These are phyloP conservation scores for Chlamydomonas reinhardtii DNA, from an alignment of 163 green algal species.

Conservation along the genomic window DNA sequence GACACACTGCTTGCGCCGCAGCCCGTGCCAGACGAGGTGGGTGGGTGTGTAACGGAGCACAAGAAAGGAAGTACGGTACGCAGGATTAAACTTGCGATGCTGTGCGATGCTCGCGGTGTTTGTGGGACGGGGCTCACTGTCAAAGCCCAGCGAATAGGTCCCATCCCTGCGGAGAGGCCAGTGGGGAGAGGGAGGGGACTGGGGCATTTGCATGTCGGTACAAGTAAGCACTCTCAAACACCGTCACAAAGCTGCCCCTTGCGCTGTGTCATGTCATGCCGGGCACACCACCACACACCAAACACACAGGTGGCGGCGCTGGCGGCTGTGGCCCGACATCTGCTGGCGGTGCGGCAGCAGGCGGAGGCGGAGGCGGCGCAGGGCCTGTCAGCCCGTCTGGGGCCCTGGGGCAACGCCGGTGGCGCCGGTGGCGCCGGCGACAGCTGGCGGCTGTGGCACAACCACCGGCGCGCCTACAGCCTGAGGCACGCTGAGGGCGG, in stretches of 20 bases:
- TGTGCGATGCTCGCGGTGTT: no score
- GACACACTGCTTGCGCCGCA: slow-evolving; percentile 58
- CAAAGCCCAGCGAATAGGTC: no score
- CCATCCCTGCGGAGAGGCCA: no score
- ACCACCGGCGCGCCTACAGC: neutral
- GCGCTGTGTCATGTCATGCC: neutral
- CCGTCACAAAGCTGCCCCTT: no score
- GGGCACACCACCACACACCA: no score
- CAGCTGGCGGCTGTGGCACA: slow-evolving; percentile 56
- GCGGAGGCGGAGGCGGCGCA: slow-evolving; percentile 15
- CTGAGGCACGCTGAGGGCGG: slow-evolving; percentile 43
- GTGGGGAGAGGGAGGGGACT: no score
- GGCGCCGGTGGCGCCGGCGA: slow-evolving; percentile 12
- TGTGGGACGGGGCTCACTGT: no score
- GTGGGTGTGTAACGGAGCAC: no score
- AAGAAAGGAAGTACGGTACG: no score
- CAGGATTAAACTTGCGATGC: no score
- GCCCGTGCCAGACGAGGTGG: neutral
- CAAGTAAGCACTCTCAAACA: no score
- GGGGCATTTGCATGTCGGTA: no score
- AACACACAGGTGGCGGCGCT: slow-evolving; percentile 51
- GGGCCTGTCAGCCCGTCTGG: neutral
- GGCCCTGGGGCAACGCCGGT: neutral
- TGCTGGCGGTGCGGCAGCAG: slow-evolving; percentile 49
- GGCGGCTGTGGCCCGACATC: slow-evolving; percentile 59